Evolutionary conservation across 164 flowering plant genomes (phyloP), one percentile per base, ranked within the genome.

Genomic region (Sedum album): DNA sequence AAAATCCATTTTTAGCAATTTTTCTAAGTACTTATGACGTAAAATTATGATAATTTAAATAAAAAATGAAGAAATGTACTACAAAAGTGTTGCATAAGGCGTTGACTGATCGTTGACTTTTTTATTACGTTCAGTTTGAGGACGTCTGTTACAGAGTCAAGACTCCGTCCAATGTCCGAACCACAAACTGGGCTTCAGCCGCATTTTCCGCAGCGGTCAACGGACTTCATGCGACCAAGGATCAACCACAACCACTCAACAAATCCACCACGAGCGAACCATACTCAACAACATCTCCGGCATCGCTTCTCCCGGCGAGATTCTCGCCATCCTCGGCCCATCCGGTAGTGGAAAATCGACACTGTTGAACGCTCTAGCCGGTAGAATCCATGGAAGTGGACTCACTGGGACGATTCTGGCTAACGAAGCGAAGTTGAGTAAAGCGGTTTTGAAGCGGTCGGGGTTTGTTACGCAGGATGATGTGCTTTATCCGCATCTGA

Each of bases 321-420:
- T 92, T 76, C 77, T 92, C 21, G 96, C 96, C 69, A 69, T 92
- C 13, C 90, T 92, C 0, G 98, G 98, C 5, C 98, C 98, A 0
- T 92, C 98, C 0, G 98, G 98, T 7, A 87, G 98, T 64, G 98
- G 98, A 0, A 92, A 92, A 78, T 88, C 98, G 4, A 92, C 98
- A 33, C 86, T 92, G 8, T 82, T 92, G 2, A 86, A 80, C 70
- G 88, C 88, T 0, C 79, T 92, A 0, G 91, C 91, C 0, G 96
- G 98, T 0, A 72, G 96, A 33, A 78, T 87, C 64, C 84, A 73
- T 6, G 82, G 80, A 0, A 73, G 67, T n/a, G 57, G 76, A 36
- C 69, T 80, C 73, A 81, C 88, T 67, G 96, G 96, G 49, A 51
- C 87, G 2, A 70, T 92, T 30, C 82, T 83, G 18, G 85, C 82